Percentiles rank a stretch among this genome's conserved stretches.
Evolutionary conservation across 202 grass and related monocot genomes (phyloP).

Genomic region (Bolboschoenoplectus hybrid): DNA sequence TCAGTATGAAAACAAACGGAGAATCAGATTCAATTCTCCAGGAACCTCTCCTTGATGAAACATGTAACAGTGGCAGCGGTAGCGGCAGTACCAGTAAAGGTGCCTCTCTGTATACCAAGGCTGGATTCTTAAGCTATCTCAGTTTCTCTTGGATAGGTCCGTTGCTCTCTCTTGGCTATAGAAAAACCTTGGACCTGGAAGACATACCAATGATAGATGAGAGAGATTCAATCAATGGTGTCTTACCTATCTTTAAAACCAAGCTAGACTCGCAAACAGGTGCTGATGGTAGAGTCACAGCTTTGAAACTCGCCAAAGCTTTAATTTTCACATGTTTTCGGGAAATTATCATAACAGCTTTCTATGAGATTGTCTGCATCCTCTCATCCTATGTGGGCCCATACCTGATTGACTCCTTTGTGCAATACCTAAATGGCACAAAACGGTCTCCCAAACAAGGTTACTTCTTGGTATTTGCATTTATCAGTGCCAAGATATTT

Average conservation of each 20-base stretch:
- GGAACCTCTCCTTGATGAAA: constrained; percentile 69
- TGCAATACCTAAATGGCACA: constrained; percentile 81
- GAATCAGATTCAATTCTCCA: constrained; percentile 31
- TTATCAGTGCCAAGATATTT: constrained; percentile 64
- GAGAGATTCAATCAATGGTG: constrained; percentile 45
- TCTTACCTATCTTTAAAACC: constrained; percentile 61
- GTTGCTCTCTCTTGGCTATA: constrained; percentile 59
- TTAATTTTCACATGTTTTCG: constrained; percentile 59
- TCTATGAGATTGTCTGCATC: constrained; percentile 63
- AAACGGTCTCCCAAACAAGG: constrained; percentile 53
- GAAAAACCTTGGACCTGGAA: constrained; percentile 62
- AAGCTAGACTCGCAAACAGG: constrained; percentile 50
- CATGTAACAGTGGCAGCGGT: neutral
- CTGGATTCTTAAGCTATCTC: constrained; percentile 64
- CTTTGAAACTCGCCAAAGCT: constrained; percentile 66
- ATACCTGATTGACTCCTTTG: constrained; percentile 77
- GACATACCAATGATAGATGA: constrained; percentile 67
- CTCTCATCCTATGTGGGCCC: constrained; percentile 73
- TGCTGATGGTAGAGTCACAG: constrained; percentile 45
- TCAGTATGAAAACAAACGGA: constrained; percentile 16
- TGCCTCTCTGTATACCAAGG: constrained; percentile 56
- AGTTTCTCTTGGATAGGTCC: constrained; percentile 77
- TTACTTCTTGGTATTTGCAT: constrained; percentile 56
- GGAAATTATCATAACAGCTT: constrained; percentile 59
- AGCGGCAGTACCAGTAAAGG: neutral